Base-by-base conservation (phyloP, 75 land plant genomes). In the Gnetum montanum region DNA sequence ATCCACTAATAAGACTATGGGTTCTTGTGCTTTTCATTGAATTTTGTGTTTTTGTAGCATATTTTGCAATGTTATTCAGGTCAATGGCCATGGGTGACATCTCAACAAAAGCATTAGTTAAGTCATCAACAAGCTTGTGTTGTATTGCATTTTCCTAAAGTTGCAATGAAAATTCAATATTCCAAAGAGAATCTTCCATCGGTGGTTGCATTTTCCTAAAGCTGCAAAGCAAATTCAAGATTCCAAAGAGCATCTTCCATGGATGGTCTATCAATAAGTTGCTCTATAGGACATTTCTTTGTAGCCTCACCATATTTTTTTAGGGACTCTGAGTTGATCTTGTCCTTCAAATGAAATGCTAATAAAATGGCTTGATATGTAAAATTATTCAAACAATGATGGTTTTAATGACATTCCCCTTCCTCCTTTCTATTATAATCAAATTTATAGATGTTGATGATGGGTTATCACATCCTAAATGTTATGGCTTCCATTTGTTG, bases 211-310 rank as follows among this genome's bases (percentile, higher is more conserved):
- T n/a, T n/a, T n/a, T n/a, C n/a, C n/a, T n/a, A n/a, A n/a, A n/a
- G n/a, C n/a, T n/a, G n/a, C n/a, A n/a, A n/a, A n/a, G n/a, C n/a
- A n/a, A n/a, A n/a, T n/a, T n/a, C n/a, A n/a, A n/a, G n/a, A n/a
- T n/a, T n/a, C n/a, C n/a, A n/a, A n/a, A n/a, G n/a, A 8, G 70
- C 68, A 15, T 71, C 76, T 4, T 76, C 78, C 61, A 75, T 75
- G 12, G 78, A 18, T 11, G 78, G 78, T 46, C 78, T 38, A 0
- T 65, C 76, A 34, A 44, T 46, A 13, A 75, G 69, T 25, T 59
- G 26, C 27, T 75, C 78, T 3, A 61, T 47, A 31, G 70, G 54
- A 28, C 77, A 74, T 27, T 74, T 71, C 58, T 63, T 68, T 5
- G 78, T 76, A 4, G 64, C 66, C 40, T 75, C 69, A 1, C 61